Percentiles rank a stretch among this genome's conserved stretches.
Conservation (phyloP, 768 basidiomycete genomes). For the Mycena olivaceomarginata region DNA sequence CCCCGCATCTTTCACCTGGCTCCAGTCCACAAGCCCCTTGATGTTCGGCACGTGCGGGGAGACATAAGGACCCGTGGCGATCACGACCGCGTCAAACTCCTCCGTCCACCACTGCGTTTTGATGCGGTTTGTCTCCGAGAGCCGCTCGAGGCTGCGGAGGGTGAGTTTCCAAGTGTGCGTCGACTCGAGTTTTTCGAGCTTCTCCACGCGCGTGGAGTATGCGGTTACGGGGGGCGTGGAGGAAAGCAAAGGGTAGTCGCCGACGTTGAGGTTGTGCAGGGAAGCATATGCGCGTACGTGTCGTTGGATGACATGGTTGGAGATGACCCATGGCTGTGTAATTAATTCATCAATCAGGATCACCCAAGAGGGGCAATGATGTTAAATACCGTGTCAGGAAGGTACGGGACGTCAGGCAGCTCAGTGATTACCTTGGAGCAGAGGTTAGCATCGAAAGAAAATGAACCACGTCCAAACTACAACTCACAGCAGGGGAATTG, state of each 20-base stretch:
- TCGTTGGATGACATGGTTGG: slow-evolving; percentile 45
- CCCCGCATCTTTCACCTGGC: slow-evolving; percentile 43
- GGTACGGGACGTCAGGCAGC: slow-evolving; percentile 45
- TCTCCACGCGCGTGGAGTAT: slow-evolving; percentile 63
- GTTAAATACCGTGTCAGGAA: slow-evolving; percentile 38
- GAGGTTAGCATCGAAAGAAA: not conserved
- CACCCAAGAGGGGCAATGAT: no score
- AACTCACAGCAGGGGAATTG: slow-evolving; percentile 41
- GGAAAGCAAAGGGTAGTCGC: slow-evolving; percentile 48
- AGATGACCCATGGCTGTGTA: slow-evolving; percentile 45
- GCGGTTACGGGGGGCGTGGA: slow-evolving; percentile 43
- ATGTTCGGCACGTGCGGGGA: slow-evolving; percentile 56
- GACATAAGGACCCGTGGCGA: slow-evolving; percentile 56
- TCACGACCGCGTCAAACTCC: slow-evolving; percentile 56
- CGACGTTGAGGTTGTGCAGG: slow-evolving; percentile 53
- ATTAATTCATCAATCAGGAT: not conserved
- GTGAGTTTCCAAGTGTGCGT: slow-evolving; percentile 47
- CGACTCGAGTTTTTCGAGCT: slow-evolving; percentile 52
- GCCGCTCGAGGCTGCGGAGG: slow-evolving; percentile 43
- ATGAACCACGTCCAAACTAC: not conserved
- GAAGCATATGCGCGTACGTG: slow-evolving; percentile 58
- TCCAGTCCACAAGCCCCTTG: slow-evolving; percentile 53
- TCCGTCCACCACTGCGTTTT: slow-evolving; percentile 53
- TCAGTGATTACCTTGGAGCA: slow-evolving; percentile 46
- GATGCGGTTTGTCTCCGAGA: slow-evolving; percentile 41